Evolutionary conservation across 2,329 filamentous ascomycete genomes (phyloP).

Genomic region (Fusarium robinianum): DNA sequence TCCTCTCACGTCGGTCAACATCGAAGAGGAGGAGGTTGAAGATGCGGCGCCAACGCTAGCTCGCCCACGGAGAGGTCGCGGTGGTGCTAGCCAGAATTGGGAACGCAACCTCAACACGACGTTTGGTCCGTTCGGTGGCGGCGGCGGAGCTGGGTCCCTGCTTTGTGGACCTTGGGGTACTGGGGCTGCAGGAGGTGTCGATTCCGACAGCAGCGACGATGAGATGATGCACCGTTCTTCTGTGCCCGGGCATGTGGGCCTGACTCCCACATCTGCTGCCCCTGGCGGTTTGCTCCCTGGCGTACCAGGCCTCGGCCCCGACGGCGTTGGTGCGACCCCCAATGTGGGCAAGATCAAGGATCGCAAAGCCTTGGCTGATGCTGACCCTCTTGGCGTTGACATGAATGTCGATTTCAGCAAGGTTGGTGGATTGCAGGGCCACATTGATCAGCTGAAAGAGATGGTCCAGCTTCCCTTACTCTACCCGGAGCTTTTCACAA

Average conservation of each 20-base stretch:
- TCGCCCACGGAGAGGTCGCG: conserved; percentile 67
- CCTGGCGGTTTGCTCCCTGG: conserved; percentile 52
- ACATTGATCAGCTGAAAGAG: conserved; percentile 97
- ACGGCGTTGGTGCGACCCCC: conserved; percentile 60
- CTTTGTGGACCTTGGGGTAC: conserved; percentile 76
- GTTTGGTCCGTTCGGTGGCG: conserved; percentile 90
- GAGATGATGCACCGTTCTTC: conserved; percentile 71
- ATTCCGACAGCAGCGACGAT: conserved; percentile 97
- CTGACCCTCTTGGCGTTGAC: conserved; percentile 92
- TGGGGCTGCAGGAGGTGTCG: conserved; percentile 75
- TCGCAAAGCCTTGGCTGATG: conserved; percentile 87
- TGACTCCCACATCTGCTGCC: conserved; percentile 60
- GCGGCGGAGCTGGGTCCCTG: conserved; percentile 71
- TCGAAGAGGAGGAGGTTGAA: conserved; percentile 75
- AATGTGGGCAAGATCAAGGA: conserved; percentile 95
- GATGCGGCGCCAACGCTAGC: conserved; percentile 70
- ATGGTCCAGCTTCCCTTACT: conserved; percentile 95
- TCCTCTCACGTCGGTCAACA: conserved; percentile 62
- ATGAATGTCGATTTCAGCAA: conserved; percentile 91
- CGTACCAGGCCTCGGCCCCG: conserved; percentile 46
- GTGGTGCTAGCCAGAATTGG: conserved; percentile 63
- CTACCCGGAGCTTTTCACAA: conserved; percentile 91
- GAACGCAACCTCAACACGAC: conserved; percentile 87
- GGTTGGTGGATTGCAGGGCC: conserved; percentile 87
- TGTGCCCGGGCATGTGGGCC: conserved; percentile 62